phyloP scores from a whole-genome alignment of 1,284 basidiomycete genomes.

The Apiotrichum sp. region DNA sequence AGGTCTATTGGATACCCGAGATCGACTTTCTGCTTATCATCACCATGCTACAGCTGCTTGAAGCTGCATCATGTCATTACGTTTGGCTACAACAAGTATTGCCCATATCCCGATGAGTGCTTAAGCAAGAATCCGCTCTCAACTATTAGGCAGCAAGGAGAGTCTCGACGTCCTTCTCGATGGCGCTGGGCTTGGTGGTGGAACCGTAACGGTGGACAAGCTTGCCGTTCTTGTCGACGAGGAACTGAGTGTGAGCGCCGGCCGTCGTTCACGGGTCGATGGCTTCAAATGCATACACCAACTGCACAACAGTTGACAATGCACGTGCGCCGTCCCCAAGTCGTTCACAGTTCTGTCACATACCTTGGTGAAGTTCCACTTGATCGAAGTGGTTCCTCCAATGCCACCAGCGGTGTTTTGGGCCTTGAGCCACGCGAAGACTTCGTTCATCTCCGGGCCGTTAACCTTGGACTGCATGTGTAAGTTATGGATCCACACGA shows the following conservation, averaged over 20 bases:
- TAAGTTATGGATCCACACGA: neutral
- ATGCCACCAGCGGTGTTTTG: conserved; percentile 26
- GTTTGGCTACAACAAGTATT: no score
- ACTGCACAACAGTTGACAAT: no score
- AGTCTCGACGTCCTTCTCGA: conserved; percentile 37
- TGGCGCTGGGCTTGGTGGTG: conserved; percentile 32
- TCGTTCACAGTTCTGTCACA: neutral
- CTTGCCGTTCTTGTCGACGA: conserved; percentile 35
- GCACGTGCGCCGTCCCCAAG: no score
- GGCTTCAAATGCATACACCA: no score
- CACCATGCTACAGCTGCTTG: no score
- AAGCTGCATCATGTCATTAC: no score
- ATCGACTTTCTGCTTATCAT: no score
- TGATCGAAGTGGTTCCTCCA: conserved; percentile 39
- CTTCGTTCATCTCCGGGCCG: conserved; percentile 67
- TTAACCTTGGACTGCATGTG: conserved; percentile 67
- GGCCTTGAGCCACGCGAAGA: conserved; percentile 78
- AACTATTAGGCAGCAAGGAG: conserved; percentile 14
- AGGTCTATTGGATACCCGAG: no score
- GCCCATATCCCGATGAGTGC: no score
- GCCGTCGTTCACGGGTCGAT: neutral
- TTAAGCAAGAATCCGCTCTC: no score
- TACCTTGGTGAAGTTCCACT: conserved; percentile 34
- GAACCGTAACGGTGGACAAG: conserved; percentile 34
- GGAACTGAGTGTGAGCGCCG: conserved; percentile 3